Conservation (phyloP, 2,329 filamentous ascomycete species). For the Fusarium citri region DNA sequence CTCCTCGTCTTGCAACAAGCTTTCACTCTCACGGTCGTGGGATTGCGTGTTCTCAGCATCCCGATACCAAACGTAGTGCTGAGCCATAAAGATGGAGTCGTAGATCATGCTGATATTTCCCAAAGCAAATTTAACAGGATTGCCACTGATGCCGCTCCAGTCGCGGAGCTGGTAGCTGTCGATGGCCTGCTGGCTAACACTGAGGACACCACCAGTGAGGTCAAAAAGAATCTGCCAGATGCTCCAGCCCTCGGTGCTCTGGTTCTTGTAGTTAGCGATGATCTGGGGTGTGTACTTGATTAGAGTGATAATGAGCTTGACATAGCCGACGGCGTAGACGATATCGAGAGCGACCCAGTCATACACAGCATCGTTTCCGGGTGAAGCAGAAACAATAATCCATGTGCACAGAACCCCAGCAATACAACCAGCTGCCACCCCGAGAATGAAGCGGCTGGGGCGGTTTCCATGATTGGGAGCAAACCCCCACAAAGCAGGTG, state of each 20-base stretch:
- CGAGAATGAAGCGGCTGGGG: constrained; percentile 71
- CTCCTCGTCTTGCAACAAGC: constrained; percentile 49
- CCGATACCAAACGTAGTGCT: constrained; percentile 86
- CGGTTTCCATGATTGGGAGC: constrained; percentile 66
- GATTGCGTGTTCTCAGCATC: constrained; percentile 19
- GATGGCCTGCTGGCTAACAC: constrained; percentile 82
- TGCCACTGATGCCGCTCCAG: constrained; percentile 91
- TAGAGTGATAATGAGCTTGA: constrained; percentile 88
- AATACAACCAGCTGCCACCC: constrained; percentile 76
- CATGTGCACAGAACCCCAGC: constrained; percentile 66
- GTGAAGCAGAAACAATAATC: constrained; percentile 57
- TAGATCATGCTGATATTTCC: constrained; percentile 89
- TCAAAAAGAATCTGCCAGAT: constrained; percentile 88
- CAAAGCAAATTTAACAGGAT: constrained; percentile 89
- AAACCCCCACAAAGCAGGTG: constrained; percentile 80
- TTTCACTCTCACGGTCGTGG: constrained; percentile 38
- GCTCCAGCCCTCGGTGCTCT: constrained; percentile 88
- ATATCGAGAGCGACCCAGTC: constrained; percentile 73
- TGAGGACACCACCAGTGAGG: constrained; percentile 82
- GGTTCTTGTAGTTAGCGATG: constrained; percentile 83
- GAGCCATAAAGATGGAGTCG: constrained; percentile 85
- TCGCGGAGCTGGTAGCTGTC: constrained; percentile 87
- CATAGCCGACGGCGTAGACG: constrained; percentile 79
- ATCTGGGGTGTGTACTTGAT: constrained; percentile 95
- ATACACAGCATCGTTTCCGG: constrained; percentile 52